A percentile compares a stretch with the other conserved stretches of the same genome.
Conservation (phyloP, 257 asterid genomes). For the Capsicum rhomboideum region DNA sequence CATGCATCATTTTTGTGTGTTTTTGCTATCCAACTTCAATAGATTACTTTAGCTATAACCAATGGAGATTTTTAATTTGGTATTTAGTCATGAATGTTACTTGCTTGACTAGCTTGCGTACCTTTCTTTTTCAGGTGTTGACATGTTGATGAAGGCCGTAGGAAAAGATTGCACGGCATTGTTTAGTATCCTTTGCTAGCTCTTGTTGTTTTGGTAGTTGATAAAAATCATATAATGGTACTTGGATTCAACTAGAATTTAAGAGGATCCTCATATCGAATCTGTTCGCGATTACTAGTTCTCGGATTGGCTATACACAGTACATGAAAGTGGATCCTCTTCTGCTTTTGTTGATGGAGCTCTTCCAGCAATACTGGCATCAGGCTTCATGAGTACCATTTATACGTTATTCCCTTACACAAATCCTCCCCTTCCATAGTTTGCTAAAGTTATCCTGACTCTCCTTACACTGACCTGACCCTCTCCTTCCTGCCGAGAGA, state of each 20-base stretch:
- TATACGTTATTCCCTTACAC: neutral
- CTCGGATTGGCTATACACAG: neutral
- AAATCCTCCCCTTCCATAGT: neutral
- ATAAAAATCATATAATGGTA: neutral
- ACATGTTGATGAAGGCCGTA: slow-evolving; percentile 83
- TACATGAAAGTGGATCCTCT: neutral
- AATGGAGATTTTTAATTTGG: neutral
- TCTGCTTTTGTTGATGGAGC: neutral
- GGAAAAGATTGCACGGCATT: slow-evolving; percentile 95
- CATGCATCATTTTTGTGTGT: neutral
- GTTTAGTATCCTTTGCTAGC: slow-evolving; percentile 75
- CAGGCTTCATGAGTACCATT: neutral
- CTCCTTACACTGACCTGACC: neutral
- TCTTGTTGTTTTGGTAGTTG: neutral
- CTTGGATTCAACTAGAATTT: neutral
- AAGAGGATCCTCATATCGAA: neutral
- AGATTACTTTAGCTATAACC: neutral
- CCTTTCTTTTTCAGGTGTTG: slow-evolving; percentile 50
- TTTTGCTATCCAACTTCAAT: neutral
- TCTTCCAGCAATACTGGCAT: neutral
- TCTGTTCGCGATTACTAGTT: neutral
- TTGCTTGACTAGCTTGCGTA: neutral
- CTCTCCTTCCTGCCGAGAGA: neutral
- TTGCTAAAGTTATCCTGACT: neutral
- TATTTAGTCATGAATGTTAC: neutral